Evolutionary conservation across 2,329 filamentous ascomycete species (phyloP).

Genomic region (Xylariaceae sp.): DNA sequence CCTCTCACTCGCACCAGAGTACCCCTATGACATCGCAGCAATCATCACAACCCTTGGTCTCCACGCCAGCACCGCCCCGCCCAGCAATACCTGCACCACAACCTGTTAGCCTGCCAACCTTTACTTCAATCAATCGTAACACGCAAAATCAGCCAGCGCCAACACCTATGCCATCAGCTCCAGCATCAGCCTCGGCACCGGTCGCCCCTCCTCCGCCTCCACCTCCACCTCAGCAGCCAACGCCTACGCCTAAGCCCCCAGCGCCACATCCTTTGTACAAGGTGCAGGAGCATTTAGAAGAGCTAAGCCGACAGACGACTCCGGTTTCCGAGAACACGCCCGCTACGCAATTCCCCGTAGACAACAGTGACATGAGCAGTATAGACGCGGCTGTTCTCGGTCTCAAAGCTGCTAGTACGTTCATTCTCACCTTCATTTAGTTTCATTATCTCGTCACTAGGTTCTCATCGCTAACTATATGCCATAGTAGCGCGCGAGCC

Average conservation of each 20-base stretch:
- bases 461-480: background rate
- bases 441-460: background rate
- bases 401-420: slow-evolving; percentile 24
- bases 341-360: slow-evolving; percentile 8
- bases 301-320: slow-evolving; percentile 10
- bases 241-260: slow-evolving; percentile 6
- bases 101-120: slow-evolving; percentile 29
- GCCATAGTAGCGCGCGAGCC: slow-evolving; percentile 19
- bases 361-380: slow-evolving; percentile 24
- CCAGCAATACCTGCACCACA: slow-evolving; percentile 31
- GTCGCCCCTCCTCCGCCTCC: slow-evolving; percentile 11
- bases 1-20: slow-evolving; percentile 22
- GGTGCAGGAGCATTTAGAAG: background rate
- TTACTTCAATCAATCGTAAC: slow-evolving; percentile 23
- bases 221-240: slow-evolving; percentile 8
- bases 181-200: slow-evolving; percentile 1
- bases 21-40: slow-evolving; percentile 22
- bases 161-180: slow-evolving; percentile 1
- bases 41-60: slow-evolving; percentile 14
- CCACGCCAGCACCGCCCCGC: slow-evolving; percentile 16
- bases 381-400: slow-evolving; percentile 29
- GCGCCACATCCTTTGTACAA: too few species aligned
- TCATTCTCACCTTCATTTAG: slow-evolving; percentile 2
- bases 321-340: background rate
- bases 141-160: background rate